Percentiles rank a stretch among this genome's conserved stretches.
Conservation (phyloP, 2,329 filamentous ascomycete species). For the Verticillium zaregamsianum region DNA sequence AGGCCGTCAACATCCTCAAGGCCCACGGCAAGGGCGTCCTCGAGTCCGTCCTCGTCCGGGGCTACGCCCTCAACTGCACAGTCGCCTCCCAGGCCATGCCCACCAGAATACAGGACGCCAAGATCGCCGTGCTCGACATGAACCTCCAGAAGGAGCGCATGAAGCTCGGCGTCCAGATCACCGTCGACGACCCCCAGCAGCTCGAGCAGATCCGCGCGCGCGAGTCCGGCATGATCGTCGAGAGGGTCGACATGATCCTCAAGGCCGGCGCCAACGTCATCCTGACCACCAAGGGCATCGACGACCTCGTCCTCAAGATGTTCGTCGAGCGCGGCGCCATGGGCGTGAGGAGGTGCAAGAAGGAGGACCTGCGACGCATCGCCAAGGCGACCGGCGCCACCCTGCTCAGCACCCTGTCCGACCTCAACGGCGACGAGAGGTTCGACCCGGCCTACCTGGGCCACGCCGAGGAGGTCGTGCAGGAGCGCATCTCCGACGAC, state of each 20-base stretch:
- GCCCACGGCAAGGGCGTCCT: conserved; percentile 89
- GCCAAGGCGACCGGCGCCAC: conserved; percentile 94
- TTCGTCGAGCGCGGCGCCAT: conserved; percentile 95
- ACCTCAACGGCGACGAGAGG: conserved; percentile 95
- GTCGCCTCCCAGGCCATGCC: conserved; percentile 98
- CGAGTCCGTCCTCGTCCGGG: conserved; percentile 89
- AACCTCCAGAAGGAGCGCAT: conserved; percentile 98
- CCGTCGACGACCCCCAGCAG: conserved; percentile 94
- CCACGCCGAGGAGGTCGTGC: conserved; percentile 90
- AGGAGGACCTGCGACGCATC: conserved; percentile 94
- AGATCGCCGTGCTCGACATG: conserved; percentile 96
- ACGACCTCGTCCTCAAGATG: conserved; percentile 89
- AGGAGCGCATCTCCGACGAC: conserved; percentile 97
- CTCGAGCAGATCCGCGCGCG: conserved; percentile 94
- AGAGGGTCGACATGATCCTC: conserved; percentile 94
- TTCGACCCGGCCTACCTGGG: conserved; percentile 90
- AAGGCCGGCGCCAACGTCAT: conserved; percentile 96
- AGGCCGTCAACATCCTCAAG: conserved; percentile 98
- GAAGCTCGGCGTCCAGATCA: conserved; percentile 98
- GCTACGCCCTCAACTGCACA: conserved; percentile 97
- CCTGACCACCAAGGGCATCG: conserved; percentile 96
- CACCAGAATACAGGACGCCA: conserved; percentile 86
- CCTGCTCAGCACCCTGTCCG: conserved; percentile 86
- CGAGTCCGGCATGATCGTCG: conserved; percentile 88
- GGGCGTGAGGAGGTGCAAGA: conserved; percentile 95